Base-by-base conservation (phyloP, 2,329 filamentous ascomycete genomes). In the Daldinia sp. region DNA sequence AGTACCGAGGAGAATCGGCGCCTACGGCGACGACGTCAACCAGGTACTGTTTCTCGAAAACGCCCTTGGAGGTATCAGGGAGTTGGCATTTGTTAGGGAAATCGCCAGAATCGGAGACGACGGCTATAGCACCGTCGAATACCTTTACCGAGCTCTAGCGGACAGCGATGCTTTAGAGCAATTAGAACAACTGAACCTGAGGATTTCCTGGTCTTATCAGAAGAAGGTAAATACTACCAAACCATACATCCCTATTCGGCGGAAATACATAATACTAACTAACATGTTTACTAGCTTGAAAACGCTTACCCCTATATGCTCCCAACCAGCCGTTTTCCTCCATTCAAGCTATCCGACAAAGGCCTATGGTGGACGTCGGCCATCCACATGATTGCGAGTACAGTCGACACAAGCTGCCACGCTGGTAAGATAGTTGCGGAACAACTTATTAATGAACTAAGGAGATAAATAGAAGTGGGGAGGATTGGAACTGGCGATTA, bases 311-410 rank as follows among this genome's bases (percentile, higher is more conserved):
- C 74, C 13, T 37, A 65, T 28, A 46, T 69, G 1, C 68, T 60
- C 20, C 72, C 71, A 9, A 23, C 62, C 6, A 58, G 35, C 6
- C 33, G 30, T 13, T 75, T 72, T 39, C 71, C 71, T 5, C 28
- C 66, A 0, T 74, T 76, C 63, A 56, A 60, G 41, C 48, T 74
- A 15, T 72, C 68, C 23, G 65, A 66, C 26, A 58, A 69, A 13
- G 73, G 73, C n/a, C 58, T 76, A 7, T 76, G 74, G 74, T 76
- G 74, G 73, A 75, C 75, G 23, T 71, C 72, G 0, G 53, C 71
- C 33, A 73, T 76, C 56, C 66, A 74, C 48, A 58, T 58, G 10
- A 61, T 73, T 5, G 71, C 71, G 12, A 72, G 69, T 12, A 73
- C 72, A 1, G 56, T 76, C 9, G 74, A 76, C 56, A 53, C 73